Conservation (phyloP, 1,284 basidiomycete genomes). For the Hemileia vastatrix region DNA sequence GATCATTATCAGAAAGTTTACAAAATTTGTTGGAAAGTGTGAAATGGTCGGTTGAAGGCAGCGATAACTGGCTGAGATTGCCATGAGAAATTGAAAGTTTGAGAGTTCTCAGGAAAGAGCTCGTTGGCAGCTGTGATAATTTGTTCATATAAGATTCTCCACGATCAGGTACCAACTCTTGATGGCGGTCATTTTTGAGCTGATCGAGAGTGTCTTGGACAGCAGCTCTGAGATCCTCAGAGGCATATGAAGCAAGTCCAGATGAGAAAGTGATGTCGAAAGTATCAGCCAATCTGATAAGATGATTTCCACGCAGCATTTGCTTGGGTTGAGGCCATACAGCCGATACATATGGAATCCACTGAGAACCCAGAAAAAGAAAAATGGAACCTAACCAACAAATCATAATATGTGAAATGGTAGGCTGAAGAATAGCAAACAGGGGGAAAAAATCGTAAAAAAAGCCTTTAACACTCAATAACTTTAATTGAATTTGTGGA, state of each 20-base stretch:
- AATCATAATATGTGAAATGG: too few relatives aligned
- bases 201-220: constrained; percentile 46
- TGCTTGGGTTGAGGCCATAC: constrained; percentile 9
- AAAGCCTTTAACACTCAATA: too few relatives aligned
- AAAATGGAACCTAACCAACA: too few relatives aligned
- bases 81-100: not conserved
- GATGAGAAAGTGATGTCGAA: constrained; percentile 49
- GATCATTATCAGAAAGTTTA: too few relatives aligned
- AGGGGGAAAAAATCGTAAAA: too few relatives aligned
- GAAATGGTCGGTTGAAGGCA: too few relatives aligned
- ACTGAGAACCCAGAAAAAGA: too few relatives aligned
- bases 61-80: too few relatives aligned
- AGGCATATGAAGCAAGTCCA: constrained; percentile 43
- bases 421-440: too few relatives aligned
- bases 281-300: constrained; percentile 49
- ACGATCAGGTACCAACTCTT: constrained; percentile 51
- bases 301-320: not conserved
- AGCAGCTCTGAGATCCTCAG: constrained; percentile 50
- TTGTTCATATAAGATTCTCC: constrained; percentile 48
- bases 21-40: too few relatives aligned
- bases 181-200: constrained; percentile 49
- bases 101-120: constrained; percentile 28
- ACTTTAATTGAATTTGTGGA: too few relatives aligned
- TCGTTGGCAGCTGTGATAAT: constrained; percentile 39
- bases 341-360: not conserved